Evolutionary conservation across 208 protist genomes (phyloP).

Genomic region (Novymonas esmeraldas): DNA sequence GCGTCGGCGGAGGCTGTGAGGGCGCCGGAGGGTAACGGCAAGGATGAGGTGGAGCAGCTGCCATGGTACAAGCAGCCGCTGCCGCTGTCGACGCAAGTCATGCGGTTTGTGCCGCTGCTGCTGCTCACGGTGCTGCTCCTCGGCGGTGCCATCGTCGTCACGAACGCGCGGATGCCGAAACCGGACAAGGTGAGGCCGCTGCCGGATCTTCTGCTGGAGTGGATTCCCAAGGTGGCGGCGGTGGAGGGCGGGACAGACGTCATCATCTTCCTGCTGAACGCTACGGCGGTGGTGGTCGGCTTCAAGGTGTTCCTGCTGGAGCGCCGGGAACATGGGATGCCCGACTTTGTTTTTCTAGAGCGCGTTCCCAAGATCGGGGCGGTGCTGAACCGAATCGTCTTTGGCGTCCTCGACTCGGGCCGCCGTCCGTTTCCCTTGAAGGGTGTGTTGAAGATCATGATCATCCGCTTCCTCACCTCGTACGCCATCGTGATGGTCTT

Average conservation of each 20-base stretch:
- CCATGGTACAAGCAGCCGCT: constrained; percentile 57
- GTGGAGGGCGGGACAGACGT: constrained; percentile 60
- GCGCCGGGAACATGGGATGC: constrained; percentile 24
- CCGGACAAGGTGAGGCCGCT: constrained; percentile 58
- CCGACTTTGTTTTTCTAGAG: constrained; percentile 21
- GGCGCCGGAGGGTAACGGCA: neutral
- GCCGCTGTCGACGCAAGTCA: constrained; percentile 67
- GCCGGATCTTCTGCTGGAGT: constrained; percentile 76
- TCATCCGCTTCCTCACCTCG: constrained; percentile 72
- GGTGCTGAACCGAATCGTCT: constrained; percentile 45
- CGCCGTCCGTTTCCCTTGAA: constrained; percentile 39
- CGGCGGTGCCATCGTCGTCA: constrained; percentile 61
- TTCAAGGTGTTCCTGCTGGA: constrained; percentile 79
- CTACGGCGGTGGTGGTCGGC: constrained; percentile 34
- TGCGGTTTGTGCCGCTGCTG: constrained; percentile 66
- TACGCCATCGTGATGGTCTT: constrained; percentile 74
- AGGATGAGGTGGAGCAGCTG: constrained; percentile 1
- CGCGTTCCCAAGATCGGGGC: constrained; percentile 21
- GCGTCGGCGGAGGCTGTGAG: neutral
- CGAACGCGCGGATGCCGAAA: constrained; percentile 81
- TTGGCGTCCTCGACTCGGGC: constrained; percentile 51
- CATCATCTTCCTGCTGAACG: constrained; percentile 61
- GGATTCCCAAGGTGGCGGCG: constrained; percentile 48
- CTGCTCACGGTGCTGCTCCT: constrained; percentile 59
- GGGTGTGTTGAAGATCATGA: constrained; percentile 45